A percentile compares a stretch with the other conserved stretches of the same genome.
phyloP scores from a whole-genome alignment of 2,329 filamentous ascomycete species.

The Conoideocrella luteorostrata region DNA sequence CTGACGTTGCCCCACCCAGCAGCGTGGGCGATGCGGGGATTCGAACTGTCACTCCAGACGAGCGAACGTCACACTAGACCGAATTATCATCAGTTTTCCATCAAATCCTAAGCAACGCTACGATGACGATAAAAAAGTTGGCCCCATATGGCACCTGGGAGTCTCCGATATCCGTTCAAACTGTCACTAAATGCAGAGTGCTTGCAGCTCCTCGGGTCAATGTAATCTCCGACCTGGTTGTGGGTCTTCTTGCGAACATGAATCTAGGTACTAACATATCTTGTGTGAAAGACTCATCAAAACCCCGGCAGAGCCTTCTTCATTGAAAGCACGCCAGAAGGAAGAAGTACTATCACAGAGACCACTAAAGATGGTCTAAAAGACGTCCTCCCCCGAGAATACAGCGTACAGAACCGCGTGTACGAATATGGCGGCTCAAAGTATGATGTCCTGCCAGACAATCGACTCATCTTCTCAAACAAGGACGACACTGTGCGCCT shows the following conservation, averaged over 20 bases:
- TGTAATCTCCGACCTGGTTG: too few species aligned
- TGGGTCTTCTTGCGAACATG: too few species aligned
- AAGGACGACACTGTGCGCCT: slow-evolving; percentile 35
- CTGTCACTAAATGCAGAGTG: slow-evolving; percentile 26
- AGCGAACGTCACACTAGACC: too few species aligned
- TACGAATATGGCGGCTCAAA: slow-evolving; percentile 49
- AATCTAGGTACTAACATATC: too few species aligned
- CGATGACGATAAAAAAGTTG: slow-evolving; percentile 20
- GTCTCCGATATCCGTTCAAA: slow-evolving; percentile 31
- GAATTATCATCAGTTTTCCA: too few species aligned
- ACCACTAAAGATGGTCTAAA: slow-evolving; percentile 23
- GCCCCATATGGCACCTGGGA: slow-evolving; percentile 33
- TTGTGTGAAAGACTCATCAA: too few species aligned
- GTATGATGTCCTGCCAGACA: slow-evolving; percentile 31
- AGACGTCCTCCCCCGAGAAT: slow-evolving; percentile 36
- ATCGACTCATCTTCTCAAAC: slow-evolving; percentile 41
- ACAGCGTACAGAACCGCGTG: slow-evolving; percentile 38
- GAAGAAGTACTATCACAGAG: slow-evolving; percentile 39
- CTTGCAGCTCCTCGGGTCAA: slow-evolving; percentile 30
- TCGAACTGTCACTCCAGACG: too few species aligned
- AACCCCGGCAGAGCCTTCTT: slow-evolving; percentile 29
- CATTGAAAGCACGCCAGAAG: slow-evolving; percentile 31
- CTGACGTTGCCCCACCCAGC: too few species aligned
- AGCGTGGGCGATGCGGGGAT: too few species aligned
- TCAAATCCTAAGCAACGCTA: too few species aligned